These are phyloP conservation scores for Yarrowia sp. DNA, from an alignment of 805 yeast species.

Conservation along the genomic window DNA sequence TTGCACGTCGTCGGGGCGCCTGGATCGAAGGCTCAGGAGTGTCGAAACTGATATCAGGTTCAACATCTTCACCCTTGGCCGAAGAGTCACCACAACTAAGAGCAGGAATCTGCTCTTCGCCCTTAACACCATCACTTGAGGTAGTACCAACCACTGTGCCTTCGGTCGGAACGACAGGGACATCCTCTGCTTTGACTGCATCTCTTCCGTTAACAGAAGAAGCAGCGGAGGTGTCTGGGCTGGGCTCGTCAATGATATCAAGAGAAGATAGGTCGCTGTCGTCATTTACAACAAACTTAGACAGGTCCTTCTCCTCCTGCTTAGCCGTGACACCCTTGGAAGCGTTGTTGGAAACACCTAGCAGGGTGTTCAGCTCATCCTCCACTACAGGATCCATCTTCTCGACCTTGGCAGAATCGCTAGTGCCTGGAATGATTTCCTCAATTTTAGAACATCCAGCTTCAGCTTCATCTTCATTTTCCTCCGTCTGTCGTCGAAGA, in stretches of 20 bases:
- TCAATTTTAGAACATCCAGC: background rate
- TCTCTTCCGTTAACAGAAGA: slow-evolving; percentile 6
- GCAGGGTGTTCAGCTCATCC: background rate
- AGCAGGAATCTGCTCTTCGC: background rate
- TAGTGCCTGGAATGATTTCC: background rate
- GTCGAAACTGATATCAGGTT: background rate
- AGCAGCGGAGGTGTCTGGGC: slow-evolving; percentile 8
- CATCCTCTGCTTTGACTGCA: background rate
- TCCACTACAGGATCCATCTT: background rate
- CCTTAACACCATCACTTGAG: background rate
- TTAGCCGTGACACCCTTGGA: background rate
- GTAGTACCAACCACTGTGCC: background rate
- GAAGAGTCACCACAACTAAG: background rate
- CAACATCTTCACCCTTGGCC: background rate
- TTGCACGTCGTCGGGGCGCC: background rate
- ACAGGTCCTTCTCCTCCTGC: background rate
- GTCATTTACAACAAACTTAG: background rate
- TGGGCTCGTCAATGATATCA: slow-evolving; percentile 1
- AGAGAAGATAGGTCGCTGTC: slow-evolving; percentile 5
- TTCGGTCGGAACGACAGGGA: background rate
- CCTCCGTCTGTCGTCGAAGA: background rate
- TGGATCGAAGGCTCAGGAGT: background rate
- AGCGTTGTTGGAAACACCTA: background rate
- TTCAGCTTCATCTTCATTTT: background rate
- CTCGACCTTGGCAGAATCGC: background rate